Base-by-base conservation (phyloP, 2,329 filamentous ascomycete species). In the Aaosphaeria pasadenensis region DNA sequence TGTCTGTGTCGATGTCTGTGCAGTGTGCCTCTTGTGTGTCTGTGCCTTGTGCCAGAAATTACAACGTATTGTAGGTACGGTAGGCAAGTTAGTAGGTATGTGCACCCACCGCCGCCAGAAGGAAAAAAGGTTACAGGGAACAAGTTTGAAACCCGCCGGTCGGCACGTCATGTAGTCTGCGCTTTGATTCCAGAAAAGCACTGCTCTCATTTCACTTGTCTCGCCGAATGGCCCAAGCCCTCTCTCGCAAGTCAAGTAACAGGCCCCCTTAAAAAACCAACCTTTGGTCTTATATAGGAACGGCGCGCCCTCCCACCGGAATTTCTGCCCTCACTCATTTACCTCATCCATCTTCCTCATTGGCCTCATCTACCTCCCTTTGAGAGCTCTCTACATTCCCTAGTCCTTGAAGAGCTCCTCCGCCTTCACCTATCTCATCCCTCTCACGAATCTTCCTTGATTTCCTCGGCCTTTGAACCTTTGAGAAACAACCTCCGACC, bases 141-240 rank as follows among this genome's bases (percentile, higher is more conserved):
- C 48, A 51, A 59, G 58, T 63, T 67, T 64, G 67, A 67, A 69
- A 65, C 58, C 64, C 63, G 64, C 67, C 64, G 60, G 61, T 58
- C 66, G 66, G 65, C 63, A 69, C 66, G 67, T 69, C 67, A 70
- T 70, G 66, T 60, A 60, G 60, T 48, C 50, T 53, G 45, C 59
- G 65, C 64, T 66, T 59, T 57, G 60, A 56, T 33, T 42, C 54
- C 55, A 55, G 57, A 58, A 62, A 62, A 61, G 60, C 62, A 65
- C 60, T 55, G 62, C 60, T 52, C 63, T 66, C 62, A 70, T 69
- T 70, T 70, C 58, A 65, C 62, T 63, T 66, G 65, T 69, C 62
- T 69, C 61, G 63, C 61, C 63, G 62, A 53, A 53, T 56, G n/a
- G 66, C 62, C 17, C 66, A 66, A 66, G 64, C 51, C 53, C 43